Evolutionary conservation across 129 eudicot genomes (phyloP).

Genomic region (Chrysanthemum seticuspe): DNA sequence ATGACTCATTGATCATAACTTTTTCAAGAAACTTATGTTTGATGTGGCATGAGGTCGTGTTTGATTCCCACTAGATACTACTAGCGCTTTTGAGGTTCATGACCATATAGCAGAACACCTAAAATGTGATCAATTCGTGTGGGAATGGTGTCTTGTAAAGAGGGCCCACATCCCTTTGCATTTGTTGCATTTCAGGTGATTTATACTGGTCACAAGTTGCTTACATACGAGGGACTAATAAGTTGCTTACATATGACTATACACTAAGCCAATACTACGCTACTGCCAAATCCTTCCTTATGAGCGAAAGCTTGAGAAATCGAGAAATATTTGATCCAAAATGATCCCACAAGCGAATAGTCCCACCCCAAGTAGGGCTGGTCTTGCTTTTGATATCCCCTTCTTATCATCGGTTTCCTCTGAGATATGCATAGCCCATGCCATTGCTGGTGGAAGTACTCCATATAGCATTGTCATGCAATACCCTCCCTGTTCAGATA

Average conservation of each 20-base stretch:
- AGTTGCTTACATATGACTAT: not conserved
- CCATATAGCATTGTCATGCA: conserved; percentile 92
- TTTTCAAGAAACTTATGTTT: too few species aligned
- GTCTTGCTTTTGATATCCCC: conserved; percentile 37
- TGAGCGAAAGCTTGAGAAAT: conserved; percentile 48
- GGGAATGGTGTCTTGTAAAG: not conserved
- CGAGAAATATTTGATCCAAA: conserved; percentile 62
- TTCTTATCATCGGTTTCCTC: conserved; percentile 23
- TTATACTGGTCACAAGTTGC: not conserved
- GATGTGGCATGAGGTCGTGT: too few species aligned
- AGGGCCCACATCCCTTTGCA: not conserved
- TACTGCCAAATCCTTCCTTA: conserved; percentile 14
- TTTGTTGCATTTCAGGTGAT: not conserved
- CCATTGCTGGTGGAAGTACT: conserved; percentile 91
- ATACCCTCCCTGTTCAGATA: conserved; percentile 72
- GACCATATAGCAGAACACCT: too few species aligned
- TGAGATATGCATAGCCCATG: conserved; percentile 55
- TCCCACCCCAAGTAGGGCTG: conserved; percentile 66
- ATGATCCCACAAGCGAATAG: conserved; percentile 60
- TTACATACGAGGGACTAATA: not conserved
- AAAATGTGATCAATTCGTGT: too few species aligned
- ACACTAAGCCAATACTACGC: not conserved
- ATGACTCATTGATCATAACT: too few species aligned
- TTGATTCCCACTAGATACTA: too few species aligned
- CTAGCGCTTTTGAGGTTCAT: too few species aligned